A percentile compares a stretch with the other conserved stretches of the same genome.
phyloP scores from a whole-genome alignment of 148 eudicot species.

The Vaccinium macrocarpon region DNA sequence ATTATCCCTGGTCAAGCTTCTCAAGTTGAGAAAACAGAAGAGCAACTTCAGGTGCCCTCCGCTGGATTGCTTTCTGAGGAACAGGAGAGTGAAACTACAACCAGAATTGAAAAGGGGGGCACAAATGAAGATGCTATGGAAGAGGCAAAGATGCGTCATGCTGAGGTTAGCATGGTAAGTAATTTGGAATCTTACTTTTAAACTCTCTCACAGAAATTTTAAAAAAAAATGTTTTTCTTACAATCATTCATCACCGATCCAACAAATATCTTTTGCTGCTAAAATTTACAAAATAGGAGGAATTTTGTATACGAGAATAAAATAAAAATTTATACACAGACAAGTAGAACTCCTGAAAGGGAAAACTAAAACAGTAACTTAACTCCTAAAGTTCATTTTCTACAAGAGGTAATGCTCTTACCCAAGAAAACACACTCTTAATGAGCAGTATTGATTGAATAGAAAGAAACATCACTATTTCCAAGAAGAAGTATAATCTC shows the following conservation, averaged over 20 bases:
- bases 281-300: not conserved
- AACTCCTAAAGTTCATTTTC: not conserved
- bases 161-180: slow-evolving; percentile 12
- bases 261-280: not conserved
- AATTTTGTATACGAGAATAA: not conserved
- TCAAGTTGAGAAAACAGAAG: slow-evolving; percentile 6
- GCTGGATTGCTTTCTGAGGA: not conserved
- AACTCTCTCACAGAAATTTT: not conserved
- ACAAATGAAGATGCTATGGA: not conserved
- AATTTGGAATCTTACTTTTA: slow-evolving; percentile 4
- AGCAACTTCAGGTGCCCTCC: slow-evolving; percentile 17
- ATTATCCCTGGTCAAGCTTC: not conserved
- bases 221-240: not conserved
- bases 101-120: not conserved
- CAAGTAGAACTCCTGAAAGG: not conserved
- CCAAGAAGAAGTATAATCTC: not conserved
- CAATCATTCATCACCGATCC: not conserved
- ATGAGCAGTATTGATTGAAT: not conserved
- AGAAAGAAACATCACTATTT: not conserved
- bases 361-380: not conserved
- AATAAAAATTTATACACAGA: not conserved
- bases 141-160: slow-evolving; percentile 11
- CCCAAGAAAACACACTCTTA: not conserved
- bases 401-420: not conserved
- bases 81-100: slow-evolving; percentile 6